Evolutionary conservation across 2,329 filamentous ascomycete species (phyloP).

Genomic region (Aspergillus sp.): DNA sequence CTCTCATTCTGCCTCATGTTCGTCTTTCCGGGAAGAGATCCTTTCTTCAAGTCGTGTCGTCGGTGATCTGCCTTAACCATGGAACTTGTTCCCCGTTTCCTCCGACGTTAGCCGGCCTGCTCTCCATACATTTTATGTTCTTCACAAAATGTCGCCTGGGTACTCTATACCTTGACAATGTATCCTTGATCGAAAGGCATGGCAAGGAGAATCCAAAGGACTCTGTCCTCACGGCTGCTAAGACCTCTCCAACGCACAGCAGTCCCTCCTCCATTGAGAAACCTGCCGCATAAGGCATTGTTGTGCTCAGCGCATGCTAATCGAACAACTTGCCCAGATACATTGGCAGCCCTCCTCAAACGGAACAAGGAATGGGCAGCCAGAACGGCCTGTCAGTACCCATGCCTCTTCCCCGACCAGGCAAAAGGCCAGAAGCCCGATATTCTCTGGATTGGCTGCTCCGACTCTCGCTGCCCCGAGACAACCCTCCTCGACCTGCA

Average conservation of each 20-base stretch:
- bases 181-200: neutral
- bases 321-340: constrained; percentile 49
- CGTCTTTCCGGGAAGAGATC: neutral
- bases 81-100: neutral
- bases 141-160: neutral
- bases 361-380: constrained; percentile 73
- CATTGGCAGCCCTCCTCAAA: constrained; percentile 66
- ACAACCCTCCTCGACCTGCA: constrained; percentile 78
- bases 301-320: constrained; percentile 13
- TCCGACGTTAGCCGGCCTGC: neutral
- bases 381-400: constrained; percentile 67
- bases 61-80: neutral
- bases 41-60: neutral
- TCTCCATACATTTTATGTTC: neutral
- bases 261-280: neutral
- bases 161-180: neutral
- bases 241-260: constrained; percentile 1
- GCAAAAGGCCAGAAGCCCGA: constrained; percentile 67
- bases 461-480: constrained; percentile 83
- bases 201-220: constrained; percentile 29
- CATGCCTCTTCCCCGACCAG: constrained; percentile 71
- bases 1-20: neutral
- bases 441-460: constrained; percentile 82
- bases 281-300: neutral
- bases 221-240: constrained; percentile 18